A percentile compares a stretch with the other conserved stretches of the same genome.
Evolutionary conservation across 345 rosid genomes (phyloP).

Genomic region (Clausena lansium): DNA sequence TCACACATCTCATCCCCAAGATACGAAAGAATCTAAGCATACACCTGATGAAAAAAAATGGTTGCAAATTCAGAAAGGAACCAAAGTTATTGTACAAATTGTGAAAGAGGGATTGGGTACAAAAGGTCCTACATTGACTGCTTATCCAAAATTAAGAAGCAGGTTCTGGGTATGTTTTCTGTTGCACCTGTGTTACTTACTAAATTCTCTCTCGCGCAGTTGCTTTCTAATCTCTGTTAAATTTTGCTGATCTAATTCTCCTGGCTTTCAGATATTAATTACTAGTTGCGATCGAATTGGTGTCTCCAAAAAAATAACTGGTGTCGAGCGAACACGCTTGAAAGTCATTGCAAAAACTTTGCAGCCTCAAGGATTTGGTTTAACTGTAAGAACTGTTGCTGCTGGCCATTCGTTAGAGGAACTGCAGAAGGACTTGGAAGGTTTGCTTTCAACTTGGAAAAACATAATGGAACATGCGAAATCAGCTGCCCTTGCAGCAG

Average conservation of each 20-base stretch:
- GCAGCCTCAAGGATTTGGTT: slow-evolving; percentile 90
- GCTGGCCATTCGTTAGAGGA: slow-evolving; percentile 86
- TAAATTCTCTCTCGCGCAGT: neutral
- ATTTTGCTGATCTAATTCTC: slow-evolving; percentile 22
- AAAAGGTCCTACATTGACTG: slow-evolving; percentile 86
- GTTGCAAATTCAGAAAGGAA: slow-evolving; percentile 77
- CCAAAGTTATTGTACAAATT: slow-evolving; percentile 93
- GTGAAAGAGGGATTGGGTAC: slow-evolving; percentile 97
- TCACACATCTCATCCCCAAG: slow-evolving; percentile 31
- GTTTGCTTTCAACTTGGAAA: slow-evolving; percentile 89
- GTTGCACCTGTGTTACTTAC: neutral
- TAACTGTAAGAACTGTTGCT: slow-evolving; percentile 92
- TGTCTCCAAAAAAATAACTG: slow-evolving; percentile 76
- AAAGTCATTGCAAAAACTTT: slow-evolving; percentile 88
- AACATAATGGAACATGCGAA: slow-evolving; percentile 80
- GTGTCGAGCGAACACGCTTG: slow-evolving; percentile 80
- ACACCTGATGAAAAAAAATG: slow-evolving; percentile 52
- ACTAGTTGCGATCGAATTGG: slow-evolving; percentile 66
- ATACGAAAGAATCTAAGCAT: slow-evolving; percentile 31
- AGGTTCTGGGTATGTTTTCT: slow-evolving; percentile 82
- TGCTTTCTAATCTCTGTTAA: neutral
- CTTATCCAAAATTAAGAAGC: slow-evolving; percentile 87
- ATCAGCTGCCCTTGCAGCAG: slow-evolving; percentile 94
- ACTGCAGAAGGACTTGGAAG: slow-evolving; percentile 82
- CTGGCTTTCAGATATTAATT: slow-evolving; percentile 57